Percentiles rank a stretch among this genome's conserved stretches.
These are phyloP conservation scores for Straminergon stramineum DNA, from an alignment of 225 moss, liverwort and hornwort species.

Conservation along the genomic window DNA sequence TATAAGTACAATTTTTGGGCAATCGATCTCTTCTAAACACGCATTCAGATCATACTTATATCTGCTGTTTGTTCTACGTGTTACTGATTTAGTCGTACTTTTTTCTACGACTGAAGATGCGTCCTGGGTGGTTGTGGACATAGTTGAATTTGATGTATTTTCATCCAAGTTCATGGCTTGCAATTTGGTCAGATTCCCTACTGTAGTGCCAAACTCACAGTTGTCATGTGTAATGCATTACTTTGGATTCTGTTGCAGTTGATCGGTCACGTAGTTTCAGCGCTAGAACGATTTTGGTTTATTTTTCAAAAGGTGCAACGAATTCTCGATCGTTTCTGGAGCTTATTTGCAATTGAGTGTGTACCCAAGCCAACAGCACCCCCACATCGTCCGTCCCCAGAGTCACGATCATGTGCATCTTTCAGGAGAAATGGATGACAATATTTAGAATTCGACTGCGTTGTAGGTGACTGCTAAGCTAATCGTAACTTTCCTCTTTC, in stretches of 20 bases:
- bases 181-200: background rate
- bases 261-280: background rate
- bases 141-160: background rate
- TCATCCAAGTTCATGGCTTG: background rate
- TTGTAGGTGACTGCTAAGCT: background rate
- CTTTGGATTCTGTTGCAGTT: background rate
- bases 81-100: background rate
- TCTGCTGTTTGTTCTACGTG: background rate
- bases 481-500: background rate
- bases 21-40: background rate
- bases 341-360: background rate
- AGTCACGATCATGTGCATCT: background rate
- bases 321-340: background rate
- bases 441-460: background rate
- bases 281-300: background rate
- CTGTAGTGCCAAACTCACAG: background rate
- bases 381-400: background rate
- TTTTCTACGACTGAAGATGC: background rate
- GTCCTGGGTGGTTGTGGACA: background rate
- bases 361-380: background rate
- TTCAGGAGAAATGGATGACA: background rate
- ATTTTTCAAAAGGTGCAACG: background rate
- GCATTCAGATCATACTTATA: background rate
- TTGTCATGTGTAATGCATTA: background rate
- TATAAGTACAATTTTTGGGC: background rate